Base-by-base conservation (phyloP, 768 basidiomycete genomes). In the Udeniomyces megalosporus region DNA sequence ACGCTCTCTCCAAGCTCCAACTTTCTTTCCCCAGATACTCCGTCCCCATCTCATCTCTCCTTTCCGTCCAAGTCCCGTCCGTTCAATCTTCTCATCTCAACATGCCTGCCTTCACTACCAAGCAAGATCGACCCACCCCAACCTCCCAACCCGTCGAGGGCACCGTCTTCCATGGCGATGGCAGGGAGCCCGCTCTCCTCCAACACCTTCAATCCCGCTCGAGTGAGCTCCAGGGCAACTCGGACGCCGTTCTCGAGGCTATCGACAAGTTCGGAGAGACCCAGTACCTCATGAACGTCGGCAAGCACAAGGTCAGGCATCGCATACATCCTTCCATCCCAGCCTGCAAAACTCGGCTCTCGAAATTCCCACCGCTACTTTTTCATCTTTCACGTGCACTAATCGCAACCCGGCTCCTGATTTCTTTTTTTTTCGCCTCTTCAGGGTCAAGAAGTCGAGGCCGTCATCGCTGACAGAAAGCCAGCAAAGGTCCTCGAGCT, bases 241-340 rank as follows among this genome's bases (percentile, higher is more conserved):
- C 62, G 6, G 70, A 72, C 58, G 58, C 69, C 24, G 71, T 72
- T 1, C 66, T 72, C 17, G 70, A 72, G 62, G 70, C 70, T 4
- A 70, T 72, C 22, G 70, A 72, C 57, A 68, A 70, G 49, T 72
- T 70, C 54, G 71, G 70, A 3, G 71, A 72, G 62, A 63, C 66
- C 32, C 68, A 70, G 66, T 72, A 72, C 60, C 62, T 72, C 46
- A 72, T 72, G 71, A 71, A 69, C 58, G 70, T 72, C 22, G 71
- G 71, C 7, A 70, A 70, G n/a, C 70, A 71, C 47, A 72, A 72
- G 66, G 71, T 69, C 3, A 57, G 50, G n/a, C 50, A 28, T 17
- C 38, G 38, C 38, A 42, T 42, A 42, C 38, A 42, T 42, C 10
- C 70, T 2, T 70, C 10, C 38, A 42, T 42, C 17, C 38, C 38